Base-by-base conservation (phyloP, 345 rosid genomes). In the Adansonia digitata region DNA sequence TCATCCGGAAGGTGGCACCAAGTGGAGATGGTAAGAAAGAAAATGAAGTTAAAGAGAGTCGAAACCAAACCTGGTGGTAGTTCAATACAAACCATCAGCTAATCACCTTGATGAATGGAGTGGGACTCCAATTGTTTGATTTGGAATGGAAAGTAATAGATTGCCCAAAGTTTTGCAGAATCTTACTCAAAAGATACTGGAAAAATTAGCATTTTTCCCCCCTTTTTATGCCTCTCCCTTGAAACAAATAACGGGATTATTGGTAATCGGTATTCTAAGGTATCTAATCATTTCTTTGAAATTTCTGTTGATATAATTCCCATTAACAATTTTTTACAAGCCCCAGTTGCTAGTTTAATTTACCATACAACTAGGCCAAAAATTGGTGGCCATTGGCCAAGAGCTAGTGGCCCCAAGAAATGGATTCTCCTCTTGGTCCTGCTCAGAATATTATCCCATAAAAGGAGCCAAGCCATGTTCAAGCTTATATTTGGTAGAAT, bases 1-100 rank as follows among this genome's bases (percentile, higher is more conserved):
- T 82, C 81, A 1, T 82, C 80, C n/a, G 84, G 81, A 75, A 86
- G 78, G 79, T 86, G 89, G 90, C 78, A 40, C 13, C 88, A 87
- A 24, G 90, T 82, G 45, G 91, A 85, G 81, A 85, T 64, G 64
- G 69, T 82, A 39, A 80, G 91, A 75, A 75, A 42, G 57, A 72
- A 74, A 68, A 78, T 84, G 87, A 82, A 84, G 76, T 70, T 40
- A 3, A 79, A 61, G 76, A 60, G 75, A 29, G 66, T 79, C 40
- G 75, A 75, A 72, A 79, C 48, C 43, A 76, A 71, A 20, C 77
- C 82, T 17, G 85, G 82, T 26, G 14, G 75, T 56, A 69, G 74
- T 55, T 64, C 20, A 24, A 52, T 81, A 48, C 76, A 62, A 37
- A 42, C 61, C 40, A 63, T 46, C 26, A 52, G 35, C 61, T 5